Conservation (phyloP, 306 rosid genomes). For the Quercus variabilis region DNA sequence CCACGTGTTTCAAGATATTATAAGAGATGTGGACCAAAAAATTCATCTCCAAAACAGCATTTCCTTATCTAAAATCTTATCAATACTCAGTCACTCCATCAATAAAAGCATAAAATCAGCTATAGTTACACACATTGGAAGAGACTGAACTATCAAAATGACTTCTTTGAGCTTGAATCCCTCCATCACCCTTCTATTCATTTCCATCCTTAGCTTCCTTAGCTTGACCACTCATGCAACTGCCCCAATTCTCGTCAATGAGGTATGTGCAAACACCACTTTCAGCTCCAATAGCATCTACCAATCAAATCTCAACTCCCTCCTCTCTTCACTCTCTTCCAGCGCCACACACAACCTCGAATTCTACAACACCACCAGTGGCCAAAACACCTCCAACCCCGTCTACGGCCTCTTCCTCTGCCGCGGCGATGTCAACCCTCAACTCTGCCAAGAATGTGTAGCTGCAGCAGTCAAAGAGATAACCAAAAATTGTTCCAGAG, state of each 20-base stretch:
- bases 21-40: no score
- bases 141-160: conserved; percentile 1
- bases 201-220: not conserved
- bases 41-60: no score
- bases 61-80: no score
- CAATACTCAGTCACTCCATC: no score
- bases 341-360: conserved; percentile 20
- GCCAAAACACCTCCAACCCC: not conserved
- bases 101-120: not conserved
- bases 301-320: conserved; percentile 27
- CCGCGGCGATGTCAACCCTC: conserved; percentile 37
- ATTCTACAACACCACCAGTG: conserved; percentile 18
- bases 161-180: not conserved
- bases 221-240: not conserved
- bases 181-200: conserved; percentile 7
- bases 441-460: conserved; percentile 38
- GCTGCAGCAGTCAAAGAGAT: conserved; percentile 23
- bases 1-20: no score
- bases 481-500: conserved; percentile 20
- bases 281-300: conserved; percentile 38
- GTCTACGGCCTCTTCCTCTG: conserved; percentile 53
- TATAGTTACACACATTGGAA: not conserved
- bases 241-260: conserved; percentile 13
- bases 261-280: conserved; percentile 20
- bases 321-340: conserved; percentile 42